A percentile compares a stretch with the other conserved stretches of the same genome.
Conservation (phyloP, 140 eudicot genomes). For the Cichorium intybus region DNA sequence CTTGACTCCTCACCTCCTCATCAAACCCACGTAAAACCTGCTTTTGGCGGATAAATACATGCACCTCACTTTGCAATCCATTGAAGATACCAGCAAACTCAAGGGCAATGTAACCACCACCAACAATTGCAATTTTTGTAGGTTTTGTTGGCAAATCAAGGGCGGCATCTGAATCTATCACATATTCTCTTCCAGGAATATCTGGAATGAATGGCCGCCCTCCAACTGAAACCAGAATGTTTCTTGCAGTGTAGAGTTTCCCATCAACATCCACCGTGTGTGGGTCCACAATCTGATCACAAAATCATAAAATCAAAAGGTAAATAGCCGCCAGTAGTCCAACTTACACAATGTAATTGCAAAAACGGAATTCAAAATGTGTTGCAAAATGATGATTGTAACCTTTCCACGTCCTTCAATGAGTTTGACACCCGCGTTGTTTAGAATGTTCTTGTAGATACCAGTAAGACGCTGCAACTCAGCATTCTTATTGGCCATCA, state of each 20-base stretch:
- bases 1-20: constrained; percentile 70
- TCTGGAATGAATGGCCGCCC: constrained; percentile 98
- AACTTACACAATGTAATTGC: background rate
- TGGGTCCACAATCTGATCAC: constrained; percentile 76
- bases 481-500: constrained; percentile 95
- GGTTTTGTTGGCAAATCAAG: constrained; percentile 93
- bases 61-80: constrained; percentile 90
- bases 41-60: constrained; percentile 93
- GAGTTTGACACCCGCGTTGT: constrained; percentile 75
- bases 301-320: constrained; percentile 8
- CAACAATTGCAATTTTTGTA: constrained; percentile 88
- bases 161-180: constrained; percentile 93
- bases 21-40: constrained; percentile 96
- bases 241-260: constrained; percentile 78
- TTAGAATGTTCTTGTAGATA: constrained; percentile 84
- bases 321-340: background rate
- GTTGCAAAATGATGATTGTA: constrained; percentile 15
- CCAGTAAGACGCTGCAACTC: constrained; percentile 97
- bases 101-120: constrained; percentile 96
- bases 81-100: constrained; percentile 99
- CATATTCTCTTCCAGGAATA: constrained; percentile 88
- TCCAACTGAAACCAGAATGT: constrained; percentile 91
- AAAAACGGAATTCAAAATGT: background rate
- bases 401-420: constrained; percentile 99
- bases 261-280: constrained; percentile 98